These are phyloP conservation scores for Phycomyces nitens DNA, from an alignment of 192 early-diverging fungal genomes.

Conservation along the genomic window DNA sequence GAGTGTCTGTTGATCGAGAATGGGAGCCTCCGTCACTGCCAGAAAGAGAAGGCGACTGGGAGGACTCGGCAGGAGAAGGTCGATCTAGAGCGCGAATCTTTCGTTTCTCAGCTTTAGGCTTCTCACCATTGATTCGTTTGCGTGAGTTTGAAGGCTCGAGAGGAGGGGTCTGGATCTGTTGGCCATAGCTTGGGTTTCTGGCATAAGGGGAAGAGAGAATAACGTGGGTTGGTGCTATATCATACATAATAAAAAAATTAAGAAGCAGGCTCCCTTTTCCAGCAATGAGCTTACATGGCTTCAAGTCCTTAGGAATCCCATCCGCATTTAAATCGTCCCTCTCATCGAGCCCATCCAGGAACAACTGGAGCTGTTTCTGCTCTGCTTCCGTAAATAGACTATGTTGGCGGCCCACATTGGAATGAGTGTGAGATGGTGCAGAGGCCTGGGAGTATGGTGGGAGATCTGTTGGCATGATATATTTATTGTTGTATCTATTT, in stretches of 20 bases:
- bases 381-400: constrained; percentile 12
- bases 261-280: no score
- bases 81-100: no score
- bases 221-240: no score
- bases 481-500: no score
- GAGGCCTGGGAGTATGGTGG: not conserved
- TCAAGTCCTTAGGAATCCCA: no score
- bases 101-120: not conserved
- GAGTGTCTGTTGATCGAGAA: not conserved
- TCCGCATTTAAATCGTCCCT: not conserved
- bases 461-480: constrained; percentile 1
- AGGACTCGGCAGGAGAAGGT: not conserved
- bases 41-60: not conserved
- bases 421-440: not conserved
- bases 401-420: not conserved
- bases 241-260: no score
- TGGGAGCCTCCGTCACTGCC: not conserved
- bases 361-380: constrained; percentile 11
- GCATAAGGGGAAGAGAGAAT: no score
- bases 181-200: not conserved
- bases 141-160: not conserved
- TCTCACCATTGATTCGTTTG: not conserved
- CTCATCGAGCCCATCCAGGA: constrained; percentile 12
- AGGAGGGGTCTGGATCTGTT: not conserved
- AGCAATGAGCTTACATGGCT: no score